Base-by-base conservation (phyloP, 208 protist species). In the Tetramitus jugosus region DNA sequence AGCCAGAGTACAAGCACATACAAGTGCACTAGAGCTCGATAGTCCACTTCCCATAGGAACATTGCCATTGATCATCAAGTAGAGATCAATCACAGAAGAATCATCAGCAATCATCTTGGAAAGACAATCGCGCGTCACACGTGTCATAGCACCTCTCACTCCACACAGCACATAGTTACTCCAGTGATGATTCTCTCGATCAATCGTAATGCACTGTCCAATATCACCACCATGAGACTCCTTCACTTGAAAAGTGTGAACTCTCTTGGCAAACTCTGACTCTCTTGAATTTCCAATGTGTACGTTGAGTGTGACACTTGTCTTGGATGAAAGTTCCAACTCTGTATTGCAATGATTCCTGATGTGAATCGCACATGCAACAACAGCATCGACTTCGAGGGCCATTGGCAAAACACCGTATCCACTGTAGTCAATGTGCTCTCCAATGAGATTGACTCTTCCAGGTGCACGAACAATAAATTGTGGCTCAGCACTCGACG, bases 351-450 rank as follows among this genome's bases (percentile, higher is more conserved):
- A 29, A 46, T 39, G 13, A 49, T 81, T 67, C 60, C 10, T 20
- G 14, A 56, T 56, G 14, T 20, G 49, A 56, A 20, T 10, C 49
- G 20, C 49, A 20, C 14, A 56, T 35, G 65, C 79, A n/a, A 84
- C 49, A 3, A 80, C 62, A 0, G 79, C 81, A 60, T 49, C 65
- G 43, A 49, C 14, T 33, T 81, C 82, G 43, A 85, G 42, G n/a
- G 72, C 76, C 33, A 69, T 65, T 43, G 90, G 90, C 82, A 90
- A 91, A 52, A 91, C 87, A 76, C 83, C 89, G 4, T 90, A 89
- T 29, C 85, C 88, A 83, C 88, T 89, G 82, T 93, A 94, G 85
- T 94, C 91, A 10, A 91, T 89, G 83, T 95, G 91, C 79, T 95
- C 90, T 31, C 91, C 91, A 64, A 95, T 95, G 39, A 93, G 79